A percentile compares a stretch with the other conserved stretches of the same genome.
Evolutionary conservation across 2,329 filamentous ascomycete species (phyloP).

Genomic region (Botrytis medusae): DNA sequence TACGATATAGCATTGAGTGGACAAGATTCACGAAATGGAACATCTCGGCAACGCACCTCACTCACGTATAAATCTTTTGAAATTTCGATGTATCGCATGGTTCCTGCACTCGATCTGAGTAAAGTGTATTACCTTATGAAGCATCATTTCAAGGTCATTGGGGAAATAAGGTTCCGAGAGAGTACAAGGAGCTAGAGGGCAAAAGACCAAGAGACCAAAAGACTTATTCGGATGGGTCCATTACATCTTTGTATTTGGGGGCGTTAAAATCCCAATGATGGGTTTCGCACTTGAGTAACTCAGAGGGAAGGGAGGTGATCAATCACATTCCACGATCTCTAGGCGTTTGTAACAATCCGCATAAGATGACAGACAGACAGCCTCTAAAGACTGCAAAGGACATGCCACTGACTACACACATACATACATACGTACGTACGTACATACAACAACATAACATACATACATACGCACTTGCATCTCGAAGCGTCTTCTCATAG

Average conservation of each 20-base stretch:
- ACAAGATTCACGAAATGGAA: conserved; percentile 23
- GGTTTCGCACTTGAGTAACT: conserved; percentile 12
- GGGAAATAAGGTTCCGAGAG: conserved; percentile 7
- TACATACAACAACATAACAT: background rate
- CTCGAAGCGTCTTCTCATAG: background rate
- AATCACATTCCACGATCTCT: conserved; percentile 16
- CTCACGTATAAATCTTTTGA: background rate
- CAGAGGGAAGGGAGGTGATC: background rate
- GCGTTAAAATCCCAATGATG: conserved; percentile 20
- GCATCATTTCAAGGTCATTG: conserved; percentile 11
- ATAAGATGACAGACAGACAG: background rate
- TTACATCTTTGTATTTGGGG: conserved; percentile 10
- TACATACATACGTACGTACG: background rate
- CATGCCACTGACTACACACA: background rate
- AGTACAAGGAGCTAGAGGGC: background rate
- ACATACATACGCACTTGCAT: background rate
- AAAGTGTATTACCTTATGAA: conserved; percentile 8
- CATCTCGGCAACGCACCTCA: conserved; percentile 10
- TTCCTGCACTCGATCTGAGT: conserved; percentile 22
- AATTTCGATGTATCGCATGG: conserved; percentile 22
- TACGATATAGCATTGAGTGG: conserved; percentile 18
- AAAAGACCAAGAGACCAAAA: background rate
- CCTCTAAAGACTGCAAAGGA: background rate
- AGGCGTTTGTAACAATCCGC: conserved; percentile 4
- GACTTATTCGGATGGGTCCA: background rate